Evolutionary conservation across 164 flowering plant species (phyloP), one percentile per base, ranked within the genome.

Genomic region (Chloranthus sessilifolius): DNA sequence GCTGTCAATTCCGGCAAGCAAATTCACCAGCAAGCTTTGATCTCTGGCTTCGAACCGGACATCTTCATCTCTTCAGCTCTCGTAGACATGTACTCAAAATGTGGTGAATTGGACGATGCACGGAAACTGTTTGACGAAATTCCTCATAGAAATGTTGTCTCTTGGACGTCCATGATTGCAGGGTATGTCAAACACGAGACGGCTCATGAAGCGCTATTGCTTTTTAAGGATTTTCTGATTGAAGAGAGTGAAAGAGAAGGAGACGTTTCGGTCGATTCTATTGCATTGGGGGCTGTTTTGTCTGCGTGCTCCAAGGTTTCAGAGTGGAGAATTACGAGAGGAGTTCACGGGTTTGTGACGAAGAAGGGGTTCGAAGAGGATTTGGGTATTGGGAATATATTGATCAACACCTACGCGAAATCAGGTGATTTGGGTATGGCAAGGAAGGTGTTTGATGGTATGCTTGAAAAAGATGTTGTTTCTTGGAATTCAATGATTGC

Each of bases 401-500:
- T 86, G 75, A 61, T 89, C 37, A 95, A 83, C 62, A 88, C 83
- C 1, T 89, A 89, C 74, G 83, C 90, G 0, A 89, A 80, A 53
- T 70, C 76, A 28, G 83, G 86, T 0, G 62, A 66, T 55, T 37
- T 76, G 59, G 46, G 30, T 44, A 53, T 63, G 14, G 73, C 86
- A 0, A 66, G 76, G 63, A 78, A 67, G 54, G 74, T 84, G 66
- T 89, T 86, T 65, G 78, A 84, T 60, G 72, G 43, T 27, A 80
- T 89, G 77, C 29, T 19, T 1, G 73, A 68, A 22, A 87, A 62
- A 69, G 95, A 90, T 65, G 74, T 57, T 23, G 60, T 84, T 54
- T 73, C 97, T 27, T 90, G 91, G 88, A 90, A 87, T 58, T 69
- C 94, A 0, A 76, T 90, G 68, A 84, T 84, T 58, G 79, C 87